Evolutionary conservation across 1,284 basidiomycete genomes (phyloP), one percentile per base, ranked within the genome.

Genomic region (Papiliotrema fonsecae): DNA sequence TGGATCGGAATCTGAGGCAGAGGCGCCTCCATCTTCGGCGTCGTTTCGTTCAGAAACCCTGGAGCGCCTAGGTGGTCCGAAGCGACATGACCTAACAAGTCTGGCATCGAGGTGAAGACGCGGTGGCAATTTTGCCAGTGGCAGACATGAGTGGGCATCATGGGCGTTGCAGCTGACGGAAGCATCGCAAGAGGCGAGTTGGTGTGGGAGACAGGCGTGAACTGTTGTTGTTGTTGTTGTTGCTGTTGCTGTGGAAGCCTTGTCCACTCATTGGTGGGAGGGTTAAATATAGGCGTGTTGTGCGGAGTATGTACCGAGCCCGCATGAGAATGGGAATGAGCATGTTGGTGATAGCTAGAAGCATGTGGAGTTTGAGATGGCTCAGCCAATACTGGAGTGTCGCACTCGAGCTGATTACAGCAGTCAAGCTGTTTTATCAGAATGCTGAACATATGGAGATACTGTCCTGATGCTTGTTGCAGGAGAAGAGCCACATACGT

Each of bases 61-160:
- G 56, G 36, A 10, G 62, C 63, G 24, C 62, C 62, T 2, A 79
- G 70, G 54, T 80, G 78, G 18, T 72, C 70, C 1, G 70, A 51
- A 4, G 77, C 77, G 30, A 80, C 73, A 50, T 80, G 79, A 0
- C 67, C 65, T 0, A 77, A 65, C 1, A 80, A 67, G 47, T 74
- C 73, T 11, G 75, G 72, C 47, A 76, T 72, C 3, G 73, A 70
- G 21, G 60, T 54, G 54, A 78, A 77, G 7, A 69, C 58, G 10
- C 68, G 59, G 42, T 75, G 69, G 57, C 76, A 77, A 48, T 74
- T 73, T 27, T 70, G 65, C 76, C 76, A 77, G 49, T 74, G 73
- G 51, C 76, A 77, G 22, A 68, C 57, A 49, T 71, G 65, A 1
- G 56, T 43, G 7, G 44, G 52, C 28, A 62, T 47, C 30, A 50